phyloP scores from a whole-genome alignment of 495 filamentous ascomycete genomes.

The Lichenothelia convexa region DNA sequence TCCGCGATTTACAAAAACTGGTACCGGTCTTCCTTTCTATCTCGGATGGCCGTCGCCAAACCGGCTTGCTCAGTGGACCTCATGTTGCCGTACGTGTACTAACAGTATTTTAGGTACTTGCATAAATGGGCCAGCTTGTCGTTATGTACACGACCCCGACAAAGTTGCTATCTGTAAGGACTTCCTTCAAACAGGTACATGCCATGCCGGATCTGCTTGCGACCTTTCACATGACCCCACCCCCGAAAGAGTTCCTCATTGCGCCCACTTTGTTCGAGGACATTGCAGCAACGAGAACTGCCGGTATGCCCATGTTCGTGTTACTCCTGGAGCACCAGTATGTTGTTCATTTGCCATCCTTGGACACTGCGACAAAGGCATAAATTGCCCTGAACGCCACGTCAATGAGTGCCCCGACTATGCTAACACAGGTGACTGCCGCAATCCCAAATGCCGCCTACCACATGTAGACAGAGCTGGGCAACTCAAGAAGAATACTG shows the following conservation, averaged over 20 bases:
- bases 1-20: constrained; percentile 78
- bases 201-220: constrained; percentile 62
- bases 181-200: constrained; percentile 64
- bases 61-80: too few relatives aligned
- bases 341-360: constrained; percentile 71
- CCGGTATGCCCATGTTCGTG: constrained; percentile 73
- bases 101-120: constrained; percentile 45
- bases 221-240: constrained; percentile 85
- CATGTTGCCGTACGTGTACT: too few relatives aligned
- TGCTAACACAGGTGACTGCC: constrained; percentile 75
- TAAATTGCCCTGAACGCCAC: constrained; percentile 63
- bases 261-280: constrained; percentile 77
- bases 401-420: constrained; percentile 86
- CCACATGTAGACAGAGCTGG: constrained; percentile 77
- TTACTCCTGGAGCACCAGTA: constrained; percentile 63
- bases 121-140: constrained; percentile 60
- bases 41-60: too few relatives aligned
- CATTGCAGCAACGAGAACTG: constrained; percentile 79
- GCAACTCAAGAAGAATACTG: constrained; percentile 41
- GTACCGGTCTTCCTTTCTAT: constrained; percentile 37
- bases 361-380: constrained; percentile 81
- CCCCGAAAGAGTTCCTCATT: constrained; percentile 69
- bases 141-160: constrained; percentile 64
- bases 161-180: constrained; percentile 87
- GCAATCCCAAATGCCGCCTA: constrained; percentile 49